Evolutionary conservation across 1,139 yeast genomes (phyloP).

Genomic region (Protomyces lactucae-debilis): DNA sequence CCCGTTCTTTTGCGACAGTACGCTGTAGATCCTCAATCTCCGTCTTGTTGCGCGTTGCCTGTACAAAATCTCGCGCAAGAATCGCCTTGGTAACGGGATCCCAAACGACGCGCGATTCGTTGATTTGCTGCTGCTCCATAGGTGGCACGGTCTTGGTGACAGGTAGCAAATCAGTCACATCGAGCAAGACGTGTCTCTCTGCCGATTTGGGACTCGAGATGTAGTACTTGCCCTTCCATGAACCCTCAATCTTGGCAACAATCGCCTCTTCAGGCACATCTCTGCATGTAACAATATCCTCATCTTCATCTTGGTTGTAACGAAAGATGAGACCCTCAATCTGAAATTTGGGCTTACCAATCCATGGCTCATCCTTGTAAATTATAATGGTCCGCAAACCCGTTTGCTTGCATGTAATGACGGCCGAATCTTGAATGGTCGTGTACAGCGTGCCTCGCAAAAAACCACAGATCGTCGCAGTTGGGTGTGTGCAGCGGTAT

Average conservation of each 20-base stretch:
- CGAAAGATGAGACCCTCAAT: conserved; percentile 52
- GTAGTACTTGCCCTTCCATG: conserved; percentile 27
- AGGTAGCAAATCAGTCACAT: conserved; percentile 20
- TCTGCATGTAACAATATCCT: conserved; percentile 52
- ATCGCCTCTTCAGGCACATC: conserved; percentile 30
- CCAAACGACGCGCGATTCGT: conserved; percentile 73
- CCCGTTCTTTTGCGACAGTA: conserved; percentile 55
- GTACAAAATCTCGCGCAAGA: conserved; percentile 53
- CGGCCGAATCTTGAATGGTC: conserved; percentile 66
- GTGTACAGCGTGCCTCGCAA: conserved; percentile 63
- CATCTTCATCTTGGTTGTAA: conserved; percentile 50
- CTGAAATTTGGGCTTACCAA: conserved; percentile 51
- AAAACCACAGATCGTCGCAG: conserved; percentile 72
- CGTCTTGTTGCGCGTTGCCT: conserved; percentile 58
- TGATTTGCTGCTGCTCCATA: conserved; percentile 55
- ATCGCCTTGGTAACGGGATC: conserved; percentile 64
- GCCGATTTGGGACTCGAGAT: conserved; percentile 12
- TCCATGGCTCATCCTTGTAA: conserved; percentile 79
- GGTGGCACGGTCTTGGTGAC: conserved; percentile 39
- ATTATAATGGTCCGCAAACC: conserved; percentile 52
- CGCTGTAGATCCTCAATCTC: conserved; percentile 63
- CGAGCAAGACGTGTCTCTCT: conserved; percentile 26
- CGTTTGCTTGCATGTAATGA: conserved; percentile 43
- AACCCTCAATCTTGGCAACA: conserved; percentile 26
- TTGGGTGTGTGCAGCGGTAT: conserved; percentile 66